Base-by-base conservation (phyloP, 2,329 filamentous ascomycete genomes). In the Venturia carpophila region DNA sequence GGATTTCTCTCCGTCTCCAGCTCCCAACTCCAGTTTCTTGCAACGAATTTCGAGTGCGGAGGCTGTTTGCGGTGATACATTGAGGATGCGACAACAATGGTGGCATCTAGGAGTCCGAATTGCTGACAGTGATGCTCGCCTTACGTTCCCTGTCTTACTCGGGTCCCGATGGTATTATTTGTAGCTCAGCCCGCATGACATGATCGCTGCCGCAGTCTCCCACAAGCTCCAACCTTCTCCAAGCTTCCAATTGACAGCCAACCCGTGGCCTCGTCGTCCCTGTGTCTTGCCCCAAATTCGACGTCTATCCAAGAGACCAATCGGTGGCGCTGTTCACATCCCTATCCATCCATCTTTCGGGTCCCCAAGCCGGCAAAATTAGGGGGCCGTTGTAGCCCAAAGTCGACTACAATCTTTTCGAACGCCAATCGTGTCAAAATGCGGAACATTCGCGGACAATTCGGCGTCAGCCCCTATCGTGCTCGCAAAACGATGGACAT, bases 341-440 rank as follows among this genome's bases (percentile, higher is more conserved):
- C 30, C 52, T 58, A n/a, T 58, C 11, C 19, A 34, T 34, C 10
- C 1, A 11, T 37, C 15, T 15, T 37, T 37, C 52, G 52, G 52
- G 24, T 58, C 52, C 52, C 52, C 52, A 58, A 37, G 27, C 27
- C 27, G 52, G 19, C 30, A n/a, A 4, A 3, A 15, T 4, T 10
- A 58, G n/a, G 30, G 52, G 30, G 52, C 52, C 52, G 52, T 58
- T 37, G 52, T 37, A 34, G 30, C 30, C 30, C 30, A 6, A 34
- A 34, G 30, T 34, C 6, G 30, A 56, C 10, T 55, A 39, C 27
- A 37, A 15, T 27, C 27, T 58, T 15, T 37, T 58, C 30, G 6
- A 34, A 58, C 52, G 52, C 52, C 52, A 58, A 37, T 58, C 30
- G 52, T 58, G 52, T 58, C 52, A 58, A 58, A 27, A 58, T 58